Evolutionary conservation across 805 yeast species (phyloP), one percentile per base, ranked within the genome.

Genomic region (Teunomyces kruisii): DNA sequence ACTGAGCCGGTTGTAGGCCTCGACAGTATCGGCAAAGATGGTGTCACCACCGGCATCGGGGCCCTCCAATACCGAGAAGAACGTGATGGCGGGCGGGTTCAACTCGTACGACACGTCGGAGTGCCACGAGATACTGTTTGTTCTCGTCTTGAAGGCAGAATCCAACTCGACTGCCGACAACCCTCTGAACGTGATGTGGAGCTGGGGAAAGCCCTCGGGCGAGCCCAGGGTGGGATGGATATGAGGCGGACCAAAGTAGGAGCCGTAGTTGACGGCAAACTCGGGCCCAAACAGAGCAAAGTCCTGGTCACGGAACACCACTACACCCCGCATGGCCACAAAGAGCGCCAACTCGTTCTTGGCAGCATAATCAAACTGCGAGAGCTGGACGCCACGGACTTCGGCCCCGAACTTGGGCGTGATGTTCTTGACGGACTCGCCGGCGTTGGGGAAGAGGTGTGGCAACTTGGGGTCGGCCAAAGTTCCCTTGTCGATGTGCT

Each of bases 181-280:
- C 49, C 76, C 63, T 51, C 86, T 72, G 61, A 78, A 82, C 16
- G 83, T 80, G 32, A 83, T 66, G 53, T 83, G 88, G 49, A 84
- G 72, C 48, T 82, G 81, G 5, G 86, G 84, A 49, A 67, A 68
- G 4, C 86, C 84, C 49, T 64, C 68, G 19, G 86, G 89, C 9
- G 86, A 81, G 10, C 90, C 89, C 9, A 86, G 79, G 10, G 87
- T 81, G 37, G 88, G 88, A 56, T 86, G 91, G 46, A 83, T 73
- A 59, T 86, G 90, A 46, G 80, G 71, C 17, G 81, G 82, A 19
- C 92, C 91, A 61, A 80, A 86, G 59, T 84, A 78, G 36, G 62
- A 67, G 39, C 86, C 88, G 64, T 71, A 82, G 31, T 83, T 71
- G n/a, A 70, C 76, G 33, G 62, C 76, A 50, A 70, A 75, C 32